A percentile compares a stretch with the other conserved stretches of the same genome.
Evolutionary conservation across 2,329 filamentous ascomycete genomes (phyloP).

Genomic region (Chalaropsis ovoidea): DNA sequence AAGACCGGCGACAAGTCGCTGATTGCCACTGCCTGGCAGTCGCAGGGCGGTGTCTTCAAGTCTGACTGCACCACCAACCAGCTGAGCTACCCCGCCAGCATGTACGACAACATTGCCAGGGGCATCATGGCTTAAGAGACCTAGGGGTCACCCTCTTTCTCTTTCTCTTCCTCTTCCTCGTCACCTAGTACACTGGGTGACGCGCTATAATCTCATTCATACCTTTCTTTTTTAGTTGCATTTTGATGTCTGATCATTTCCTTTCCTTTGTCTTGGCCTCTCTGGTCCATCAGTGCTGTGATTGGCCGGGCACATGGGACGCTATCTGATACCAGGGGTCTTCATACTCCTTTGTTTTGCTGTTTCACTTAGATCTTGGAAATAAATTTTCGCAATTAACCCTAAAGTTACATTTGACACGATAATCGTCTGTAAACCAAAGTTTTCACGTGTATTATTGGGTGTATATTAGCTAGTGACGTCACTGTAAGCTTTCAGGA

Average conservation of each 20-base stretch:
- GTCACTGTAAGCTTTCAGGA: background rate
- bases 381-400: no score
- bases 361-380: background rate
- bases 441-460: no score
- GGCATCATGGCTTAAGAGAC: slow-evolving; percentile 28
- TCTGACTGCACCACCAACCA: slow-evolving; percentile 42
- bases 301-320: no score
- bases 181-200: no score
- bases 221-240: no score
- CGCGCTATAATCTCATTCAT: no score
- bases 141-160: no score
- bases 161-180: background rate
- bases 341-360: background rate
- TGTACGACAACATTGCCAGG: slow-evolving; percentile 45
- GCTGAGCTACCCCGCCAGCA: slow-evolving; percentile 43
- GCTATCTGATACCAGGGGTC: background rate
- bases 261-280: background rate
- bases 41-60: slow-evolving; percentile 35
- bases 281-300: background rate
- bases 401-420: background rate
- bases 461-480: no score
- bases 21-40: slow-evolving; percentile 40
- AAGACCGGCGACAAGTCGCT: slow-evolving; percentile 49
- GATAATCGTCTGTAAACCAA: background rate
- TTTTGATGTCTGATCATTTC: no score